phyloP scores from a whole-genome alignment of 2,329 filamentous ascomycete species.

The Trichophyton mentagrophytes region DNA sequence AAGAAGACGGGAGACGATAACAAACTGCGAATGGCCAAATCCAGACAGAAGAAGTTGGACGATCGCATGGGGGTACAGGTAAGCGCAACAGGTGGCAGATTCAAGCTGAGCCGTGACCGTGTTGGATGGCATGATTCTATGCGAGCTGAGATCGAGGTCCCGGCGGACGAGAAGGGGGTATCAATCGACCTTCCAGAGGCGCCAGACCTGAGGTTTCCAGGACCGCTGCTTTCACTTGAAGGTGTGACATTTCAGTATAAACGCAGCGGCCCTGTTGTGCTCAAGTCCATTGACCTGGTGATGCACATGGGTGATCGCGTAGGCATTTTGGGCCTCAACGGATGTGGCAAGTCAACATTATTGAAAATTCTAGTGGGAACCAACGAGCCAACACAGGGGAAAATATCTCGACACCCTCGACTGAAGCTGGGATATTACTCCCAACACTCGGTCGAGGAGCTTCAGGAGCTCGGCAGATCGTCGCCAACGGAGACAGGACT shows the following conservation, averaged over 20 bases:
- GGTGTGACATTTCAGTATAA: conserved; percentile 54
- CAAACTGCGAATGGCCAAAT: conserved; percentile 74
- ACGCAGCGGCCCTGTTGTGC: conserved; percentile 31
- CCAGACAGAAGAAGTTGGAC: conserved; percentile 71
- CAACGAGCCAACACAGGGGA: conserved; percentile 47
- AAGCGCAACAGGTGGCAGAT: conserved; percentile 56
- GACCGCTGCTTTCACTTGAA: conserved; percentile 59
- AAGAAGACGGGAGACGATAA: conserved; percentile 71
- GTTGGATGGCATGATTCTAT: conserved; percentile 46
- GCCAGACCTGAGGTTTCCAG: conserved; percentile 60
- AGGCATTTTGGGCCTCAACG: conserved; percentile 67
- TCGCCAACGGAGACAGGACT: conserved; percentile 51
- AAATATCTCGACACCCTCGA: conserved; percentile 53
- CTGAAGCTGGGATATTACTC: conserved; percentile 64
- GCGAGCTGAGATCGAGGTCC: conserved; percentile 59
- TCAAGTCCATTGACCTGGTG: conserved; percentile 54
- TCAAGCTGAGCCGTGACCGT: conserved; percentile 68
- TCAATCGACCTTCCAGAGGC: conserved; percentile 49
- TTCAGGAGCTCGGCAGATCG: conserved; percentile 45
- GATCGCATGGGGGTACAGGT: conserved; percentile 68
- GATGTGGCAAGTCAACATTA: conserved; percentile 68
- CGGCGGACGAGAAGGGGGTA: conserved; percentile 46
- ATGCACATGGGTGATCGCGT: conserved; percentile 62
- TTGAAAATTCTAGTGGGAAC: conserved; percentile 56
- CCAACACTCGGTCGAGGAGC: conserved; percentile 61